Base-by-base conservation (phyloP, 306 rosid genomes). In the Ormosia semicastrata region DNA sequence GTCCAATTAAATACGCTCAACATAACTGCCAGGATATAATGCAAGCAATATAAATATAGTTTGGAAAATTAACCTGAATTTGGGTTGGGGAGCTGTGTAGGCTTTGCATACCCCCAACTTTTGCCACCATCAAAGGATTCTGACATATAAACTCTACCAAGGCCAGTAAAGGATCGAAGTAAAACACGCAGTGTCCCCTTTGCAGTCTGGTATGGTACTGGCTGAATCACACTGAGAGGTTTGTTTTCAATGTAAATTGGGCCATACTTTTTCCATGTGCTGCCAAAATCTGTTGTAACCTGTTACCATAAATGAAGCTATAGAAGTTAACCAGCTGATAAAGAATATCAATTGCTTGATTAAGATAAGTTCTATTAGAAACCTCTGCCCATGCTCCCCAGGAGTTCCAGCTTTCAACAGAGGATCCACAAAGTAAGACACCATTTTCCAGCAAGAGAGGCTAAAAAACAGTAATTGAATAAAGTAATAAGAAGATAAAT, bases 311-410 rank as follows among this genome's bases (percentile, higher is more conserved):
- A 69, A 83, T 87, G 62, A 33, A 49, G 65, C 10, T 46, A 24
- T 53, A 84, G 68, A 60, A 18, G 69, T 76, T 84, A 83, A 44
- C 24, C 54, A 49, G 49, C 12, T 72, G 17, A 49, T 69, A 12
- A 12, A 12, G 54, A 49, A 3, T 13, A 40, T 83, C 37, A 76
- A 56, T 70, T 47, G 63, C 34, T 66, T 49, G 73, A 36, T 13
- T 13, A 79, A 79, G 71, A 65, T 71, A 11, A 57, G 67, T 64
- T 39, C 59, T 34, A 64, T 54, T 50, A 62, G 52, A 54, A 71
- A 94, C 97, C 98, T 95, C 99, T 66, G 94, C 84, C 99, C 99
- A 95, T 73, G 99, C 85, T 13, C 99, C 99, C 99, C 99, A 93
- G 39, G 99, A 95, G 81, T 93, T 93, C 98, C 98, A 95, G 84